Evolutionary conservation across 306 rosid genomes (phyloP), one percentile per base, ranked within the genome.

Genomic region (Vigna unguiculata): DNA sequence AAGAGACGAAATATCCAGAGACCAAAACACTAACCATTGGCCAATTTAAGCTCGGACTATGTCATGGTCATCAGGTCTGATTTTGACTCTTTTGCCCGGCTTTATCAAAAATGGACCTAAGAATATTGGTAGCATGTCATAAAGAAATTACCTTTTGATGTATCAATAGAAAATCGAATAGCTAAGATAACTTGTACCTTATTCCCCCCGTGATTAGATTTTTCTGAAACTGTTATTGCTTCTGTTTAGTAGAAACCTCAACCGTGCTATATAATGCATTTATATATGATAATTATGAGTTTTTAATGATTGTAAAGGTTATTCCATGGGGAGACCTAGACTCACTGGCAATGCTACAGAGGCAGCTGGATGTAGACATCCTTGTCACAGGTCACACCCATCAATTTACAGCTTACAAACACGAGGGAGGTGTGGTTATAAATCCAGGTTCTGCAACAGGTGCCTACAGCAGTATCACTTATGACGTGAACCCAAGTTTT

Each of bases 281-380:
- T 38, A 49, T 69, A 28, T 49, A 22, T 47, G 48, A 60, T 76
- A 48, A 40, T 30, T 20, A 59, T 28, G 21, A 74, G 40, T 21
- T 51, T 72, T 83, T 70, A 75, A 68, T 59, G 77, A 51, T 53
- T 78, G 25, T 78, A 86, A 83, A 95, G 99, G 99, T 95, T 85
- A 86, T 92, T 89, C 99, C 97, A 58, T 95, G 99, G 97, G 99
- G 99, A 20, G 99, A 95, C 89, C 90, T 95, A 5, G 99, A 95
- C 84, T 95, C 99, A n/a, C 88, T 95, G 15, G 97, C 99, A 59
- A 95, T 92, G 99, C 89, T 92, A 67, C 99, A 95, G 83, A 90
- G 99, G 91, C 97, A 95, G 87, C 91, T 95, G 81, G 99, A 92
- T 77, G 99, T 95, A 20, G 99, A 95, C 85, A 92, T 95, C 91